These are phyloP conservation scores for Rusavskia elegans DNA, from an alignment of 495 filamentous ascomycete genomes.

Conservation along the genomic window DNA sequence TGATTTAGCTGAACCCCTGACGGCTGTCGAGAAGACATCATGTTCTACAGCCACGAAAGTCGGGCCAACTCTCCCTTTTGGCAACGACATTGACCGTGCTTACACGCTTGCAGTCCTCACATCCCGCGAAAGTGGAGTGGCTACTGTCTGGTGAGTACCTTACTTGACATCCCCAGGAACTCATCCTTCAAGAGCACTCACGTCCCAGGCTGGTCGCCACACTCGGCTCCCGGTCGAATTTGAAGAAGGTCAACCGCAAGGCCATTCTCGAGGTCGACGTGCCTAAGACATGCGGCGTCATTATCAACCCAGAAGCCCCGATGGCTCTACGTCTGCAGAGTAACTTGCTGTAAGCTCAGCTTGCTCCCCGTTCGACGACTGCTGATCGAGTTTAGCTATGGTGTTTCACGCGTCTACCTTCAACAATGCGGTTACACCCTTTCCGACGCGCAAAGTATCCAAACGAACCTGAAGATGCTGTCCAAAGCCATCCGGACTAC, in stretches of 20 bases:
- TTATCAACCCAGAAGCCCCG: slow-evolving; percentile 68
- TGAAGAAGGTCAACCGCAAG: slow-evolving; percentile 65
- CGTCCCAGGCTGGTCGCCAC: slow-evolving; percentile 74
- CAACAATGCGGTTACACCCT: slow-evolving; percentile 82
- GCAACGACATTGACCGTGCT: neutral
- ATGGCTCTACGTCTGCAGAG: slow-evolving; percentile 88
- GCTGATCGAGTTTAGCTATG: slow-evolving; percentile 36
- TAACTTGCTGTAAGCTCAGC: slow-evolving; percentile 49
- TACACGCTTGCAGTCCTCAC: slow-evolving; percentile 48
- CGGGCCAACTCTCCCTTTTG: slow-evolving; percentile 13
- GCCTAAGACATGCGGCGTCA: slow-evolving; percentile 69
- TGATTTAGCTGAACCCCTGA: neutral
- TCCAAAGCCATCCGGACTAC: slow-evolving; percentile 36
- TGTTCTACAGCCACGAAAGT: slow-evolving; percentile 95
- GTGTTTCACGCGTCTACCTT: slow-evolving; percentile 66
- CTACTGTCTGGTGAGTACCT: slow-evolving; percentile 70
- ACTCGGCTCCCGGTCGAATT: slow-evolving; percentile 56
- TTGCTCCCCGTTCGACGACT: neutral
- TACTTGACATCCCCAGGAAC: slow-evolving; percentile 4
- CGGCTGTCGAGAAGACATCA: slow-evolving; percentile 16
- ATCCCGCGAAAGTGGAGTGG: slow-evolving; percentile 74
- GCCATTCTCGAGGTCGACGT: slow-evolving; percentile 81
- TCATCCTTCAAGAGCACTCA: neutral
- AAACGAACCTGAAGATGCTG: slow-evolving; percentile 52
- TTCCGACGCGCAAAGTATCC: slow-evolving; percentile 59